Evolutionary conservation across 1,139 yeast genomes (phyloP), one percentile per base, ranked within the genome.

Genomic region (Kazachstania sp.): DNA sequence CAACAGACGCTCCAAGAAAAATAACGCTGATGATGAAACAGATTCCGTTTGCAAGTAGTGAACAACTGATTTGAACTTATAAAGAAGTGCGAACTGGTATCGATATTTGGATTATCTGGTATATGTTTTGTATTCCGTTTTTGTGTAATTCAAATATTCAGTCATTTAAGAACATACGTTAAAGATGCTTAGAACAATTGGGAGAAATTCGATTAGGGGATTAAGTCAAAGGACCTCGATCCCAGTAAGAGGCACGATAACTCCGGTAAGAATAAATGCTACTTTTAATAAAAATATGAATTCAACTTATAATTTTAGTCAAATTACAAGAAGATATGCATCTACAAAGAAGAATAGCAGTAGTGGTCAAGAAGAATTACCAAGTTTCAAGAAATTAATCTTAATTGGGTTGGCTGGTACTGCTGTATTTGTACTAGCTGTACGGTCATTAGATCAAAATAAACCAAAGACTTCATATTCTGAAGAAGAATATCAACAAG

Each of bases 401-500:
- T 69, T 75, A 39, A 67, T 77, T 57, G 75, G 77, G 37, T 55
- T 74, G n/a, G 60, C 75, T 13, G 77, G 84, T 2, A 71, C 80
- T 7, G 78, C 71, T 15, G 70, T 75, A 0, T 73, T 84, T 52
- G 77, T 71, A 45, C 70, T 72, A 52, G 80, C 78, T 2, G 78
- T 79, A 3, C 67, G 69, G 30, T 67, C 68, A 29, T 71, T 81
- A n/a, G 81, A 79, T 49, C 74, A 75, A 53, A 75, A 72, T 53
- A 65, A 67, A 48, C 78, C 78, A 20, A 76, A 75, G 57, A 78
- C 69, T 36, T 72, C 78, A 30, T 70, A 70, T 53, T 70, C 80
- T 11, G 86, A 80, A 55, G 74, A 73, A 48, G 94, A 85, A 57
- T 82, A 79, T 70, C 83, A 79, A 53, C 64, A 70, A 43, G 56